These are phyloP conservation scores for Jamesozyma gamospora DNA, from an alignment of 805 yeast species.

Conservation along the genomic window DNA sequence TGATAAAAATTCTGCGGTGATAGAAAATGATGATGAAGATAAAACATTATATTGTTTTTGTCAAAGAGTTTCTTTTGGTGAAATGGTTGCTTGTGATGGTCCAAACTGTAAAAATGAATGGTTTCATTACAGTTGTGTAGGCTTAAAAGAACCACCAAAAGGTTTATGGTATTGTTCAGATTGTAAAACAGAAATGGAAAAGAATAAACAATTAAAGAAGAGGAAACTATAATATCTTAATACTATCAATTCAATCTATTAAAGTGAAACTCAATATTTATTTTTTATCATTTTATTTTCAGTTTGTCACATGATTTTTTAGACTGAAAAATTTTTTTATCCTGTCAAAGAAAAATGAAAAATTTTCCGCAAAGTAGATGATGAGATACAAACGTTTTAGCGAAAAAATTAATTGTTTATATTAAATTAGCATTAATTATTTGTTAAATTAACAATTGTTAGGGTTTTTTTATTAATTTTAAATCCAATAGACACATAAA, in stretches of 20 bases:
- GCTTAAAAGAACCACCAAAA: conserved; percentile 76
- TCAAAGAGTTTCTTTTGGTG: conserved; percentile 88
- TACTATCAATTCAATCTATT: too few relatives aligned
- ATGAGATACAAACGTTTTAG: too few relatives aligned
- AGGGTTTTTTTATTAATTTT: background rate
- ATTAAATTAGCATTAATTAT: too few relatives aligned
- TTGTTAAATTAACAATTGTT: too few relatives aligned
- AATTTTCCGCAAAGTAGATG: conserved; percentile 2
- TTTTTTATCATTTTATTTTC: background rate
- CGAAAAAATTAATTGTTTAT: too few relatives aligned
- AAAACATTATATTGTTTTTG: conserved; percentile 79
- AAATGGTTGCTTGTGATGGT: conserved; percentile 94
- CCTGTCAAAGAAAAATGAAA: conserved; percentile 1
- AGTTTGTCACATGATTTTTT: background rate
- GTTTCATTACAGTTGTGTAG: conserved; percentile 96
- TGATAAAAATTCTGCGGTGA: conserved; percentile 27
- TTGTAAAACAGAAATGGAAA: conserved; percentile 40
- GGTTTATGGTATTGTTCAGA: conserved; percentile 94
- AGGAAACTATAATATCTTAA: too few relatives aligned
- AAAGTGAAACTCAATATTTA: background rate
- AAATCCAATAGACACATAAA: background rate
- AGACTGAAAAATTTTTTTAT: background rate
- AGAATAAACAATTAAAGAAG: conserved; percentile 22
- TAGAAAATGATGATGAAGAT: conserved; percentile 44
- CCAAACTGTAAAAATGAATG: conserved; percentile 82